Evolutionary conservation across 169 alveolate species (phyloP).

Genomic region (Plasmodium knowlesi): DNA sequence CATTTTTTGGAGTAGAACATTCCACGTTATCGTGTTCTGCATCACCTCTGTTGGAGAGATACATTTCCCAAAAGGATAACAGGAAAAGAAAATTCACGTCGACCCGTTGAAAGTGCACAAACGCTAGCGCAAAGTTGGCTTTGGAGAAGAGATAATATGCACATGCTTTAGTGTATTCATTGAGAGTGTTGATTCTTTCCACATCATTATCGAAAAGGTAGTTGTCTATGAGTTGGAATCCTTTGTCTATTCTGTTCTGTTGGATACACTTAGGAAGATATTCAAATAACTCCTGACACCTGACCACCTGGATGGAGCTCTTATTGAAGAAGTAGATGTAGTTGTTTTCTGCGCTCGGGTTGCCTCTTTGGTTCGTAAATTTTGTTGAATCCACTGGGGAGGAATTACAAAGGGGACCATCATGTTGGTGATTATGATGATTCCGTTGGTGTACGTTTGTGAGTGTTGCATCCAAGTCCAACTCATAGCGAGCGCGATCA

Average conservation of each 20-base stretch:
- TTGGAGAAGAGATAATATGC: constrained; percentile 14
- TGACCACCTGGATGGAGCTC: not conserved
- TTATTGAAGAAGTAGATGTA: constrained; percentile 25
- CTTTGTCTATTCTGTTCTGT: constrained; percentile 21
- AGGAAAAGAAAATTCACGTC: constrained; percentile 14
- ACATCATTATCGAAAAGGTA: constrained; percentile 9
- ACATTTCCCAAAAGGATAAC: constrained; percentile 29
- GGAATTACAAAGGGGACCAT: not conserved
- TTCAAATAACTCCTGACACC: constrained; percentile 30
- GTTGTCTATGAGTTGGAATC: constrained; percentile 38
- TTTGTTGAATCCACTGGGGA: not conserved
- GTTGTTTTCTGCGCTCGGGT: not conserved
- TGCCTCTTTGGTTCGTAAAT: not conserved
- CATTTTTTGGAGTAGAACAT: not conserved
- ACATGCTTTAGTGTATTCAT: constrained; percentile 59
- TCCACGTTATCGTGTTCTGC: no score
- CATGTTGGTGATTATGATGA: not conserved
- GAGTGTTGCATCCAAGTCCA: not conserved
- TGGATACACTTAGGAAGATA: constrained; percentile 37
- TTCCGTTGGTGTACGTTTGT: not conserved
- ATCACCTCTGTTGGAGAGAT: not conserved
- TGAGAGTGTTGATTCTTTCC: constrained; percentile 1
- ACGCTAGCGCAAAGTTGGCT: constrained; percentile 16
- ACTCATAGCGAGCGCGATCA: not conserved
- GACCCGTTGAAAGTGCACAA: constrained; percentile 20